Evolutionary conservation across 768 basidiomycete genomes (phyloP).

Genomic region (Cystobasidium ongulense): DNA sequence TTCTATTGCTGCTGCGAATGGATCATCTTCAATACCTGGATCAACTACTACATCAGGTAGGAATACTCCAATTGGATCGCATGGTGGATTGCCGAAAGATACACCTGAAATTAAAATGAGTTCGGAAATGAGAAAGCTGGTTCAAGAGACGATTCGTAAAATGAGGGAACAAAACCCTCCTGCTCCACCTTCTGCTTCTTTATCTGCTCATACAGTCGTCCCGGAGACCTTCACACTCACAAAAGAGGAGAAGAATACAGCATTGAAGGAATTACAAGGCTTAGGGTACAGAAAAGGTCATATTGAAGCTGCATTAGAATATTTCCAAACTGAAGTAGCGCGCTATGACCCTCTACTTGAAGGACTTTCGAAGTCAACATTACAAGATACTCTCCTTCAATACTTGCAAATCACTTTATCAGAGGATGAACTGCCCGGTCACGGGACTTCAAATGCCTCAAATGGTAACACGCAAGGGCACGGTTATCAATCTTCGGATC

Average conservation of each 20-base stretch:
- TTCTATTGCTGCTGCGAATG: neutral
- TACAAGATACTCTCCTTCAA: slow-evolving; percentile 71
- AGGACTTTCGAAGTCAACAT: slow-evolving; percentile 55
- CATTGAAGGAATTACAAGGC: slow-evolving; percentile 54
- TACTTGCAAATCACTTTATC: slow-evolving; percentile 74
- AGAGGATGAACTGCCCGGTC: slow-evolving; percentile 71
- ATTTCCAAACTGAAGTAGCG: slow-evolving; percentile 51
- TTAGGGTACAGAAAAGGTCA: slow-evolving; percentile 59
- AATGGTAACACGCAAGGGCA: neutral
- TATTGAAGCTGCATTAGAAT: slow-evolving; percentile 49
- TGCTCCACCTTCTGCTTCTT: neutral
- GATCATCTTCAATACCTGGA: slow-evolving; percentile 58
- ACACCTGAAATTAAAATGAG: slow-evolving; percentile 75
- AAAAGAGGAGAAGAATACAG: slow-evolving; percentile 48
- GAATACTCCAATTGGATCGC: neutral
- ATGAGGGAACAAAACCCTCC: slow-evolving; percentile 45
- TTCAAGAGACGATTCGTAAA: slow-evolving; percentile 73
- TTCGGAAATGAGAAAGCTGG: slow-evolving; percentile 60
- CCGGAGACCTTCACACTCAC: slow-evolving; percentile 33
- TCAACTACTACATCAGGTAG: slow-evolving; percentile 53
- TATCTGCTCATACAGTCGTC: neutral
- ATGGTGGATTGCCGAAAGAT: slow-evolving; percentile 42
- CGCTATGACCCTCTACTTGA: slow-evolving; percentile 40
- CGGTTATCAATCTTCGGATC: slow-evolving; percentile 27
- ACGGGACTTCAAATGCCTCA: slow-evolving; percentile 41